These are phyloP conservation scores for Wickerhamiella sorbophila DNA, from an alignment of 805 yeast species.

Conservation along the genomic window DNA sequence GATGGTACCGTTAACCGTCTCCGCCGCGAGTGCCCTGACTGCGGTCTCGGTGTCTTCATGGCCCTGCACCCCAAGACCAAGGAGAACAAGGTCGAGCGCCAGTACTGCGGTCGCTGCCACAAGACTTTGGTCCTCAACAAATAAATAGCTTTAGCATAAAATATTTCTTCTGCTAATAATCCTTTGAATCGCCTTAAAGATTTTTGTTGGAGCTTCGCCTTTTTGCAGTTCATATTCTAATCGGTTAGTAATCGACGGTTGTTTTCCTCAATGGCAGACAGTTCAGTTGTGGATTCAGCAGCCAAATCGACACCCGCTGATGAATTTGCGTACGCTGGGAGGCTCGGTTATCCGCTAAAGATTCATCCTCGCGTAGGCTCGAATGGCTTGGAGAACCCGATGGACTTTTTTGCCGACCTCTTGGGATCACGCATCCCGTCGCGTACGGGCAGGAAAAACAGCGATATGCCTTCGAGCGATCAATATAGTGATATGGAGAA, in stretches of 20 bases:
- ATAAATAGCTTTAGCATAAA: constrained; percentile 5
- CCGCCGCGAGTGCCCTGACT: constrained; percentile 95
- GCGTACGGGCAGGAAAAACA: not conserved
- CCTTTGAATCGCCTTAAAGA: not conserved
- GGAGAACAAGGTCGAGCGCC: constrained; percentile 96
- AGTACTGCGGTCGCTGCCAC: constrained; percentile 99
- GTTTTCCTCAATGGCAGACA: too few relatives aligned
- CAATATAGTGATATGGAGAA: not conserved
- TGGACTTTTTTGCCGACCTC: not conserved
- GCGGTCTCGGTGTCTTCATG: constrained; percentile 99
- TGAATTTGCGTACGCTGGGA: not conserved
- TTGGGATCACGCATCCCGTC: not conserved
- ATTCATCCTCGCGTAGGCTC: not conserved
- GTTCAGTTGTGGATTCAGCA: too few relatives aligned
- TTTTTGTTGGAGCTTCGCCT: not conserved
- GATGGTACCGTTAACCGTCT: constrained; percentile 98
- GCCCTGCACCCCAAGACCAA: constrained; percentile 79
- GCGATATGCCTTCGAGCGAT: not conserved
- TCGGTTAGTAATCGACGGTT: too few relatives aligned
- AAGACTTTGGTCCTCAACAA: constrained; percentile 53
- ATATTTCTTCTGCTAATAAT: not conserved
- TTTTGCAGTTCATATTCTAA: not conserved
- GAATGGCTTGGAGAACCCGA: not conserved
- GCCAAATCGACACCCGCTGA: too few relatives aligned
- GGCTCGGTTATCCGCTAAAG: not conserved